phyloP scores from a whole-genome alignment of 78 protist species.

The Dictyostelium capitatum region DNA sequence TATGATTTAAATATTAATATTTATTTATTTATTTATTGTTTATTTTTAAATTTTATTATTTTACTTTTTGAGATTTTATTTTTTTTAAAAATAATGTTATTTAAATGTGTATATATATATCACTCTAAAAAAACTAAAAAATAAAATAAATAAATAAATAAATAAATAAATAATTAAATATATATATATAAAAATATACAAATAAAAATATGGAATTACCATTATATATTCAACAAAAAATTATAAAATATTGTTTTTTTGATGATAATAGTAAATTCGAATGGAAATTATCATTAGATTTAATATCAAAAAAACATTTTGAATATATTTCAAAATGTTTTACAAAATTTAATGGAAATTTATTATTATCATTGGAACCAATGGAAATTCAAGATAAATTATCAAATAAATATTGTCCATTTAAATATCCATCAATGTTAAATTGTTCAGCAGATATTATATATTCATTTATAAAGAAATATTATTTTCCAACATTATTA shows the following conservation, averaged over 20 bases:
- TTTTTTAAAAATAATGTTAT: no score
- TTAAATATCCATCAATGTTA: not conserved
- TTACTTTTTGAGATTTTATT: no score
- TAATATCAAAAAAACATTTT: not conserved
- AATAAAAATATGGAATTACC: not conserved
- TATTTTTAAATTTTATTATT: no score
- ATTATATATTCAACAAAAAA: constrained; percentile 1
- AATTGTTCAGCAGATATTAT: not conserved
- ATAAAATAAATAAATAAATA: not conserved
- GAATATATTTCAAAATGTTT: constrained; percentile 12
- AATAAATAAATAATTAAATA: not conserved
- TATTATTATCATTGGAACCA: not conserved
- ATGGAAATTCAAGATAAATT: not conserved
- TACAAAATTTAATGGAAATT: not conserved
- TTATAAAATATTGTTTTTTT: constrained; percentile 16
- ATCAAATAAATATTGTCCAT: not conserved
- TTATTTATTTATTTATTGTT: no score
- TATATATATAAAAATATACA: not conserved
- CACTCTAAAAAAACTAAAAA: not conserved
- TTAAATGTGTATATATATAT: no score
- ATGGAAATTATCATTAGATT: constrained; percentile 36
- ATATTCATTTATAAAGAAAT: not conserved
- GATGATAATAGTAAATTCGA: not conserved
- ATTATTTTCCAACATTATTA: not conserved
- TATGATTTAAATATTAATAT: no score